Evolutionary conservation across 1,139 yeast species (phyloP), one percentile per base, ranked within the genome.

Genomic region (Debaryomyces udenii): DNA sequence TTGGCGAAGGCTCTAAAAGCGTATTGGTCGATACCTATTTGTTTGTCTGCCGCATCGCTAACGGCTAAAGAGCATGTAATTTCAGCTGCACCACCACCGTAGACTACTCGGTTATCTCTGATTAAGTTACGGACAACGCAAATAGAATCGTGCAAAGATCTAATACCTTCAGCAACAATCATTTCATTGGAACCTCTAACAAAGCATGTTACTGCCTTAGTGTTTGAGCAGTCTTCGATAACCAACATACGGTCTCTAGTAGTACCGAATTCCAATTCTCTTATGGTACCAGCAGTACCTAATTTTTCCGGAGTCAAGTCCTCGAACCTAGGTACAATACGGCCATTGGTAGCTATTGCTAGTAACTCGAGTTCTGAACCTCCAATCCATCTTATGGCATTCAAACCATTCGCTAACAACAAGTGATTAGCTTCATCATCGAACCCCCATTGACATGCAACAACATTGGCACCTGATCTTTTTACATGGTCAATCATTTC

Each of bases 51-150:
- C 49, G 87, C 96, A 39, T 85, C 89, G 42, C 91, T 78, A 14
- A 94, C 96, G 9, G 96, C 95, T 51, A 93, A 69, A 11, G 98
- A 90, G 70, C 96, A 86, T 1, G 97, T 76, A 42, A 93, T 81
- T 68, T 94, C 99, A 18, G 98, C 94, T 15, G 99, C 96, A 54
- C 99, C 99, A 53, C 99, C 99, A 49, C 99, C 99, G 59, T 94
- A 94, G 11, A 94, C 98, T 37, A 94, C 89, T 65, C 97, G 80
- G 61, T 83, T 85, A 62, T 94, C 98, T 59, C 86, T 83, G 42
- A 94, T 85, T 60, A 94, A 78, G 68, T 94, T 94, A 70, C 99
- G 87, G 26, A 94, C 99, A 39, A 94, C 99, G 70, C 99, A 93
- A 45, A 94, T 72, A 4, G 99, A 89, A 62, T 94, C 99, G 60